Evolutionary conservation across 2,329 filamentous ascomycete genomes (phyloP), one percentile per base, ranked within the genome.

Genomic region (Penicillium brevicompactum): DNA sequence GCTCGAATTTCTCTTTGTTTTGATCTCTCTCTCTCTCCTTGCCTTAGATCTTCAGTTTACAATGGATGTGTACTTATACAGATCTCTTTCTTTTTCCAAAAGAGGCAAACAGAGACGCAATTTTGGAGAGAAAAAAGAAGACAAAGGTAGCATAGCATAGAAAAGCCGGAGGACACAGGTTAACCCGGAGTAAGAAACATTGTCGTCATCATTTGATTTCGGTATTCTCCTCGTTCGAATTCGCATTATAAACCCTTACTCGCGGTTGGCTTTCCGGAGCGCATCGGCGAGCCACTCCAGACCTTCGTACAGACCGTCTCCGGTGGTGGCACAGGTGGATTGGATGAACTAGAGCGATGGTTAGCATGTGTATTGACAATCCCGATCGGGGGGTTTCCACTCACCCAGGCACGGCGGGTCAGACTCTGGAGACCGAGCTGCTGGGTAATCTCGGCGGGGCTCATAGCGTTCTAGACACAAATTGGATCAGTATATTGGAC

Each of bases 391-490:
- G 22, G 27, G 11, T 31, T 32, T 32, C 43, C 62, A 82, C 92
- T 78, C 92, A 99, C 94, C 94, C 94, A 99, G 73, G 91, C 90
- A 79, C 94, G 92, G 84, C 96, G 91, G 86, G 92, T 91, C 86
- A 99, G 85, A 83, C 91, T 95, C 88, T 97, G 93, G 73, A 99
- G 92, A 76, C 94, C 94, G 79, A 99, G 91, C 88, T 97, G 97
- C 84, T 99, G 93, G 79, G 94, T 99, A 80, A 99, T 97, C 84
- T 99, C 94, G 75, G 94, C 93, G 73, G 94, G 93, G 82, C 96
- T 97, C 94, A 97, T 97, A 80, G 94, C 94, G 76, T 97, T 97
- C 92, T 96, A 58, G 55, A 53, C n/a, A 54, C 5, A 45, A 49
- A 53, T 57, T 46, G 65, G 74, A 41, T 76, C 62, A 71, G 64